Evolutionary conservation across 75 land plant species (phyloP).

Genomic region (Picea sitchensis): DNA sequence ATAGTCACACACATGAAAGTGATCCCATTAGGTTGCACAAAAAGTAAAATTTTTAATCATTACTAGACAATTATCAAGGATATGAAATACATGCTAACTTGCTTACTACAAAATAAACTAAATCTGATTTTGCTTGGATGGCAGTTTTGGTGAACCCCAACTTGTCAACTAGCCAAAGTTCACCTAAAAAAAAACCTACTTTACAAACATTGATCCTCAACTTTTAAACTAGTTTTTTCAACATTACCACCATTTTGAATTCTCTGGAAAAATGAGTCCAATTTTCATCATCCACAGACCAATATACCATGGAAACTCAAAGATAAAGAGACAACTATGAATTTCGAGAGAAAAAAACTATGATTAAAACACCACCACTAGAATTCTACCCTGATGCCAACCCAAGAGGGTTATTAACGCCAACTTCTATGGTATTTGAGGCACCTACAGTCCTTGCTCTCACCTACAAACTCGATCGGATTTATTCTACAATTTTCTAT

Average conservation of each 20-base stretch:
- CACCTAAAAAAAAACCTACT: conserved; percentile 99
- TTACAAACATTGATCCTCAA: conserved; percentile 90
- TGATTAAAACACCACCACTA: conserved; percentile 92
- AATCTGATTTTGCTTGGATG: conserved; percentile 94
- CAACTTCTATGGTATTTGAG: conserved; percentile 13
- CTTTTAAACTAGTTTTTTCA: conserved; percentile 83
- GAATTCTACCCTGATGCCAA: conserved; percentile 83
- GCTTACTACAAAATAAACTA: conserved; percentile 92
- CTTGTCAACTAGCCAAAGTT: conserved; percentile 98
- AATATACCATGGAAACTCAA: neutral
- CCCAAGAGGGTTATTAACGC: conserved; percentile 95
- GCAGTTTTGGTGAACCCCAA: conserved; percentile 97
- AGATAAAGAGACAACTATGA: neutral
- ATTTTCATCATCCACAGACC: too few relatives aligned
- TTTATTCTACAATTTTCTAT: too few relatives aligned
- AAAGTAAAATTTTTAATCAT: too few relatives aligned
- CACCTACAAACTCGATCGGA: too few relatives aligned
- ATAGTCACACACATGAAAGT: too few relatives aligned
- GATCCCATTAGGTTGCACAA: too few relatives aligned
- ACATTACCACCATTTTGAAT: conserved; percentile 37
- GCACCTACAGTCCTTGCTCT: conserved; percentile 13
- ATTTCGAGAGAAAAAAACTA: conserved; percentile 33
- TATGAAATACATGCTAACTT: conserved; percentile 36
- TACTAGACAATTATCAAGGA: neutral
- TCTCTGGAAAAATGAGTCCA: too few relatives aligned